Evolutionary conservation across 208 protist species (phyloP).

Genomic region (Lotmaria passim): DNA sequence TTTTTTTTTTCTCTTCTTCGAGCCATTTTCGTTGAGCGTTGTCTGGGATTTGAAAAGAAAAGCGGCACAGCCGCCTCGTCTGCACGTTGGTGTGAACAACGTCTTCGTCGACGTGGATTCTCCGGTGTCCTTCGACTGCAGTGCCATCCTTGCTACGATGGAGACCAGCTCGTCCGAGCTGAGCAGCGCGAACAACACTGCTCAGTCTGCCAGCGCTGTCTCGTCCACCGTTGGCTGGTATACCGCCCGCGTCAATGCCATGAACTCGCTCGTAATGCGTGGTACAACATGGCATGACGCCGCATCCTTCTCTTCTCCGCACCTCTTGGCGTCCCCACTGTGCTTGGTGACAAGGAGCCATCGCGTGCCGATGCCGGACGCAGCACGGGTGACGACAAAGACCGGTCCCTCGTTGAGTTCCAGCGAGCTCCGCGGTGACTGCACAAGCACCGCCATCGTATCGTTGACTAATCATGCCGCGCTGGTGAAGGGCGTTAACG

Average conservation of each 20-base stretch:
- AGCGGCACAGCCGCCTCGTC: neutral
- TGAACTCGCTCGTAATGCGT: conserved; percentile 1
- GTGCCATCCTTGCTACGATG: neutral
- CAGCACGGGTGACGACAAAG: neutral
- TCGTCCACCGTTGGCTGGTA: conserved; percentile 20
- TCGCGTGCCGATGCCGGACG: neutral
- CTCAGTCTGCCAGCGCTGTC: conserved; percentile 7
- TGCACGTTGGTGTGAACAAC: neutral
- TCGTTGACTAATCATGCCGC: neutral
- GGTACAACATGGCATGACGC: conserved; percentile 16
- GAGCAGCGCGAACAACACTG: neutral
- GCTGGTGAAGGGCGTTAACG: conserved; percentile 10
- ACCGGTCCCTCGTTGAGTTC: neutral
- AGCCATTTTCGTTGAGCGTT: no score
- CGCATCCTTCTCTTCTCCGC: conserved; percentile 3
- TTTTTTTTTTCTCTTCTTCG: neutral
- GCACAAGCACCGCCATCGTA: neutral
- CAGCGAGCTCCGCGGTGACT: neutral
- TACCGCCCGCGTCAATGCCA: neutral
- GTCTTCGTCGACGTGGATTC: neutral
- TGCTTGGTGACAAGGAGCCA: neutral
- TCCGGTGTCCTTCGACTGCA: neutral
- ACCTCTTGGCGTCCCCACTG: neutral
- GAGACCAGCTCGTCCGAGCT: neutral
- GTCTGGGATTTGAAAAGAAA: neutral